Conservation (phyloP, 768 basidiomycete species). For the Mycena galericulata region DNA sequence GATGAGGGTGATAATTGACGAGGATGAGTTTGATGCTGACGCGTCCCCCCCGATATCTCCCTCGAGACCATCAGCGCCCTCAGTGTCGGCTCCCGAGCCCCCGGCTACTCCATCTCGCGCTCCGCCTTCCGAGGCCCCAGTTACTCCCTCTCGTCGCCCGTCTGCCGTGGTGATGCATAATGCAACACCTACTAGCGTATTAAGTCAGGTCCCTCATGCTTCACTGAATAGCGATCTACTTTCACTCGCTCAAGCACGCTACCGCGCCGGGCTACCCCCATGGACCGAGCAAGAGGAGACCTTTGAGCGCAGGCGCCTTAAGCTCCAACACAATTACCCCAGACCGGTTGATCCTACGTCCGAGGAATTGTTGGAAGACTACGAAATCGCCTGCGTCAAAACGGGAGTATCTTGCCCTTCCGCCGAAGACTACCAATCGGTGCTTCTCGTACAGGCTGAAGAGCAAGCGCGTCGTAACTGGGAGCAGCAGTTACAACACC, state of each 20-base stretch:
- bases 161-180: too few species aligned
- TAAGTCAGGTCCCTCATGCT: too few species aligned
- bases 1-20: too few species aligned
- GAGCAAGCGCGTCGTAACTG: background rate
- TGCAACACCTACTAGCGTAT: too few species aligned
- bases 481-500: background rate
- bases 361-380: background rate
- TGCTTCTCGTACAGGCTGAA: background rate
- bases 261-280: background rate
- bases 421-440: background rate
- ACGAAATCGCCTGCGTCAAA: background rate
- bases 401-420: background rate
- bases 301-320: background rate
- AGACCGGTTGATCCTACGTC: background rate
- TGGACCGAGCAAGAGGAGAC: background rate
- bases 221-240: too few species aligned
- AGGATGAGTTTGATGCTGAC: too few species aligned
- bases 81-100: too few species aligned
- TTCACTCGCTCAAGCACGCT: background rate
- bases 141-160: too few species aligned
- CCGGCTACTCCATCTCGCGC: too few species aligned
- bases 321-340: background rate
- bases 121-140: too few species aligned
- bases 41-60: too few species aligned
- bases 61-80: too few species aligned